Conservation (phyloP, 176 grass and related monocot genomes). For the Carex littledalei region DNA sequence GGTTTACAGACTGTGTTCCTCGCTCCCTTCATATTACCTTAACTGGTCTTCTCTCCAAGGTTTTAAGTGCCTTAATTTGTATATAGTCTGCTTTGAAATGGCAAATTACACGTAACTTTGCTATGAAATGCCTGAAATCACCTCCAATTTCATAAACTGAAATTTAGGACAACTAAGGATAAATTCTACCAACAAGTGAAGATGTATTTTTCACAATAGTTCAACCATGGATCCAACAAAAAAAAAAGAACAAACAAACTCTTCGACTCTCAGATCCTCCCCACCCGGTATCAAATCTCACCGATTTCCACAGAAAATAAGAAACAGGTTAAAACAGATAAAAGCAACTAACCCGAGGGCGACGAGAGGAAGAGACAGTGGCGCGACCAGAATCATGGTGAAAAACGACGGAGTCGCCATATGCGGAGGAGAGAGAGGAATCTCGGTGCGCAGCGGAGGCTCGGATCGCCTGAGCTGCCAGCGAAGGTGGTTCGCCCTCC, state of each 20-base stretch:
- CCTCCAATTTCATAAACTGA: neutral
- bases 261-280: neutral
- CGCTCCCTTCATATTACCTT: neutral
- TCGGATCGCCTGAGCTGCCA: constrained; percentile 89
- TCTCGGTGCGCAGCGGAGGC: constrained; percentile 93
- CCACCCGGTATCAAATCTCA: constrained; percentile 4
- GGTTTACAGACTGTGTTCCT: neutral
- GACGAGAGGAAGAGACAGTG: constrained; percentile 43
- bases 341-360: constrained; percentile 18
- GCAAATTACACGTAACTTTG: neutral
- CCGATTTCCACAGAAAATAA: neutral
- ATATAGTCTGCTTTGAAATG: neutral
- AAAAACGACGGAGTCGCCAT: constrained; percentile 44
- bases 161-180: neutral
- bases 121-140: neutral
- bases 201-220: constrained; percentile 4
- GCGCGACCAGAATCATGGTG: constrained; percentile 27
- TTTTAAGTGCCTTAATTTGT: neutral
- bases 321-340: constrained; percentile 1
- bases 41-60: neutral
- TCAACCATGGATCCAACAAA: neutral
- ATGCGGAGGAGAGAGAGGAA: constrained; percentile 86
- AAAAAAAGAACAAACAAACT: neutral
- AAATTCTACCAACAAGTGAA: neutral
- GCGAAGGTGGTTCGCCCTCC: constrained; percentile 37